Conservation (phyloP, 2,329 filamentous ascomycete genomes). For the Exserohilum turcica region DNA sequence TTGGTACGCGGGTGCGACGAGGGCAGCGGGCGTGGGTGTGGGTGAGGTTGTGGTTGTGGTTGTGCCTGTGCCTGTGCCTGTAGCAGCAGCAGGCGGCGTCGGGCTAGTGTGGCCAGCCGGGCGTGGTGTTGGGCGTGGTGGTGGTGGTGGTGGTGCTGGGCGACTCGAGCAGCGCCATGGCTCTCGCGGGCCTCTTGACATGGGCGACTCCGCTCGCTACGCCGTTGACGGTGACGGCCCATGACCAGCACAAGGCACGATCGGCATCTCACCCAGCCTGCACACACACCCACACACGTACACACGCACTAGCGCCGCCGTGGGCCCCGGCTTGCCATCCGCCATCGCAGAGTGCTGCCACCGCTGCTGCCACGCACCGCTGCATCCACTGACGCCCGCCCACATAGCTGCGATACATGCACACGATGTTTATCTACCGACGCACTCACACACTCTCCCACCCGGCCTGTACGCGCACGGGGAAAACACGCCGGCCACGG, state of each 20-base stretch:
- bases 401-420: too few species aligned
- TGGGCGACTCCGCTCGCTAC: slow-evolving; percentile 4
- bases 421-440: too few species aligned
- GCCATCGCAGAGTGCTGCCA: slow-evolving; percentile 1
- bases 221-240: slow-evolving; percentile 17
- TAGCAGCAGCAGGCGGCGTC: too few species aligned
- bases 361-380: not conserved
- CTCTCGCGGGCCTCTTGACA: not conserved
- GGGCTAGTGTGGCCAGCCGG: not conserved
- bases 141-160: not conserved
- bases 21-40: too few species aligned
- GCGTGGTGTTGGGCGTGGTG: not conserved
- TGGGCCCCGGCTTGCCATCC: slow-evolving; percentile 7
- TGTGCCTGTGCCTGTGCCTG: too few species aligned
- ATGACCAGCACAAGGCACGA: slow-evolving; percentile 15
- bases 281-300: not conserved
- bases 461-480: too few species aligned
- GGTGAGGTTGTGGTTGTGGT: too few species aligned
- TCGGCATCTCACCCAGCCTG: slow-evolving; percentile 12
- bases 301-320: not conserved
- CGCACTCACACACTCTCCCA: too few species aligned
- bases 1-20: too few species aligned
- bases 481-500: not conserved
- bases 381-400: too few species aligned
- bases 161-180: not conserved